Evolutionary conservation across 2,329 filamentous ascomycete species (phyloP).

Genomic region (Fusarium gaditjirri): DNA sequence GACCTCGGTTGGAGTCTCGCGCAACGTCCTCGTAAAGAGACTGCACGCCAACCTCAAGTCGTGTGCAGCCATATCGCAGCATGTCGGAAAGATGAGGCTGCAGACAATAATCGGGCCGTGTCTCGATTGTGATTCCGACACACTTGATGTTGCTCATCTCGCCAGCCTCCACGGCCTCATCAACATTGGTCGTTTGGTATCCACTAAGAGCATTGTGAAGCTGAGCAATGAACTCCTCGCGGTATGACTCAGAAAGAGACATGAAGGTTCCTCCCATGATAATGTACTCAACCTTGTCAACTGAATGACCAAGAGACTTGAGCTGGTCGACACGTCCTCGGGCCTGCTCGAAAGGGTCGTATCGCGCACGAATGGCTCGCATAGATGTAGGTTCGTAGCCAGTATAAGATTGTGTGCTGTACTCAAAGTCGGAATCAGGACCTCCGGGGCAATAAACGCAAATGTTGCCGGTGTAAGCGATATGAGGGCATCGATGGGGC

Average conservation of each 20-base stretch:
- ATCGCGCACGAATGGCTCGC: conserved; percentile 95
- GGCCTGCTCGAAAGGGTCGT: conserved; percentile 98
- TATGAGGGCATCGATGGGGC: conserved; percentile 95
- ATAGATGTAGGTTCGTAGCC: conserved; percentile 99
- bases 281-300: conserved; percentile 99
- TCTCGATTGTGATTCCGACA: conserved; percentile 98
- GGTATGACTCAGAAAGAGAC: conserved; percentile 89
- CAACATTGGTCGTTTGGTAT: conserved; percentile 92
- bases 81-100: conserved; percentile 96
- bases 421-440: conserved; percentile 98
- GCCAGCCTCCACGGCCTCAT: conserved; percentile 92
- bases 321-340: conserved; percentile 96
- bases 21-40: conserved; percentile 98
- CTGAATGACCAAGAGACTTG: conserved; percentile 92
- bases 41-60: conserved; percentile 94
- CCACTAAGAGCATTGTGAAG: conserved; percentile 97
- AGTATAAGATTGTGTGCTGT: conserved; percentile 98
- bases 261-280: conserved; percentile 99
- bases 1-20: conserved; percentile 95
- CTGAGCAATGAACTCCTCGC: conserved; percentile 93
- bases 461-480: conserved; percentile 98
- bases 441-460: conserved; percentile 99
- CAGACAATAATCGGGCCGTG: conserved; percentile 93
- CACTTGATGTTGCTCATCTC: conserved; percentile 98
- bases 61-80: conserved; percentile 96